These are phyloP conservation scores for Talaromyces stipitatus DNA, from an alignment of 495 filamentous ascomycete species.

Conservation along the genomic window DNA sequence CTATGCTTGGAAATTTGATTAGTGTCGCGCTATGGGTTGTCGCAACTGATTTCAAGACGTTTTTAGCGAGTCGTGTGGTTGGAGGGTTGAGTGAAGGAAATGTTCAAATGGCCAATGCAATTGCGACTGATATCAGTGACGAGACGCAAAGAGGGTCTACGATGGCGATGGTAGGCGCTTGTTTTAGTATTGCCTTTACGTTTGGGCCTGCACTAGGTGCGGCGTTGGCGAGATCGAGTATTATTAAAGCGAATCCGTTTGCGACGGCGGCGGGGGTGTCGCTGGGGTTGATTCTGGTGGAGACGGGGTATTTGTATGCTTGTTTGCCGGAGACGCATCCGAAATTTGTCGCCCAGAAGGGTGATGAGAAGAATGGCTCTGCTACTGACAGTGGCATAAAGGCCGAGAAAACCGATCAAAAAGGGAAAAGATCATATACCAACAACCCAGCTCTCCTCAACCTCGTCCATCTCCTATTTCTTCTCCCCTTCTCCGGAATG, in stretches of 20 bases:
- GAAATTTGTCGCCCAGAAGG: background rate
- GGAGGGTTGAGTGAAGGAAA: conserved; percentile 95
- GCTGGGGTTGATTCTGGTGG: conserved; percentile 69
- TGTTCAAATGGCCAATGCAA: conserved; percentile 91
- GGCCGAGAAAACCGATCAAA: background rate
- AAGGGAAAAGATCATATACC: conserved; percentile 37
- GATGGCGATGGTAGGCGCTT: conserved; percentile 92
- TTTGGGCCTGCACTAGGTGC: conserved; percentile 91
- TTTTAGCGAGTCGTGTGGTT: conserved; percentile 83
- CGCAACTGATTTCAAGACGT: conserved; percentile 90
- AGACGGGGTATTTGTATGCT: conserved; percentile 84
- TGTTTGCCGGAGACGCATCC: conserved; percentile 86
- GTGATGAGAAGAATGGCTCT: background rate
- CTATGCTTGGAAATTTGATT: conserved; percentile 90
- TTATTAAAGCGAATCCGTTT: conserved; percentile 84
- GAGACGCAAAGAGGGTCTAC: conserved; percentile 73
- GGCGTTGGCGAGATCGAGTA: conserved; percentile 63
- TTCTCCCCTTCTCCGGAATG: conserved; percentile 95
- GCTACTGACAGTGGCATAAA: background rate
- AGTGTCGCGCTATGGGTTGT: conserved; percentile 92
- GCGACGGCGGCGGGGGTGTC: conserved; percentile 82
- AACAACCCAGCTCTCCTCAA: conserved; percentile 84
- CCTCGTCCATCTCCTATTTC: conserved; percentile 77
- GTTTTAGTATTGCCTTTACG: conserved; percentile 96
- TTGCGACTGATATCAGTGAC: conserved; percentile 92